Percentiles rank a stretch among this genome's conserved stretches.
Conservation (phyloP, 2,329 filamentous ascomycete genomes). For the Fusarium nelsonii region DNA sequence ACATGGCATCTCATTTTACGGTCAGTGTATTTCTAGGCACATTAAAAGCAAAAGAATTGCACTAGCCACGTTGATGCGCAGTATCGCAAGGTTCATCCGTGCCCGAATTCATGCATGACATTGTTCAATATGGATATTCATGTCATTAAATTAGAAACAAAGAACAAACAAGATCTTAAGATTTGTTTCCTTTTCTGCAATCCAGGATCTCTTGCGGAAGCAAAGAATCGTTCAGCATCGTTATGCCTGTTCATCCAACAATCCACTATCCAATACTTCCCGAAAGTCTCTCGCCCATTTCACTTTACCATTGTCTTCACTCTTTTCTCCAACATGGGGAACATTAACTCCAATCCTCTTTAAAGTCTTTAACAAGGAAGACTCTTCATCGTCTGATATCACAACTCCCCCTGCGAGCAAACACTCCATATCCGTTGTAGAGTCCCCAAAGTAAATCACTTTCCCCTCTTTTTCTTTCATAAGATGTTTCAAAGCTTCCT, state of each 20-base stretch:
- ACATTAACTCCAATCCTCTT: constrained; percentile 55
- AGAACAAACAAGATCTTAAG: not conserved
- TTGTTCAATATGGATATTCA: not conserved
- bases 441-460: constrained; percentile 70
- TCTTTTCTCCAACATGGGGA: constrained; percentile 51
- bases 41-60: not conserved
- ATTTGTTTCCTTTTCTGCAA: not conserved
- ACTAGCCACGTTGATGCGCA: constrained; percentile 1
- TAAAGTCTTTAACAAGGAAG: constrained; percentile 54
- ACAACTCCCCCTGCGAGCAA: constrained; percentile 62
- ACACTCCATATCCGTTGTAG: constrained; percentile 68
- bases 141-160: not conserved
- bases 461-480: constrained; percentile 32
- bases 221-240: not conserved
- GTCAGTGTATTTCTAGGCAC: not conserved
- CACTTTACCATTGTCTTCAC: constrained; percentile 38
- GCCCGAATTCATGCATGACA: constrained; percentile 4
- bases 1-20: not conserved
- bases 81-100: constrained; percentile 3
- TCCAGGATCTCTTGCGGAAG: too few species aligned
- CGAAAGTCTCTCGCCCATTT: constrained; percentile 60
- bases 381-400: constrained; percentile 56
- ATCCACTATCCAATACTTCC: constrained; percentile 55
- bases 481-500: constrained; percentile 55
- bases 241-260: constrained; percentile 37